These are phyloP conservation scores for Pythium dissimile DNA, from an alignment of 352 stramenopile species.

Conservation along the genomic window DNA sequence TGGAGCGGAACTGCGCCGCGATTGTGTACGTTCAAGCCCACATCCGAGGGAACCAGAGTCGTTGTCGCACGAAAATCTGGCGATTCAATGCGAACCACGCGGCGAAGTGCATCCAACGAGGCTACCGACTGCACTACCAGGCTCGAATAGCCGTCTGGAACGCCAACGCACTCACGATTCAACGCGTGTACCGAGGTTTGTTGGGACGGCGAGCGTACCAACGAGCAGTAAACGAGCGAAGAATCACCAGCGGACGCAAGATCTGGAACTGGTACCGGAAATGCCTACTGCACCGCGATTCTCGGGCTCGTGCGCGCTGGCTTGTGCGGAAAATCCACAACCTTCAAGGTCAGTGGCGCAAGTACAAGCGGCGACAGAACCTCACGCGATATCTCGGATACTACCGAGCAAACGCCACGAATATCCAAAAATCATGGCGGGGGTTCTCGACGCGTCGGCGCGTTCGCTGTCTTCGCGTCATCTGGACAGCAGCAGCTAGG, in stretches of 20 bases:
- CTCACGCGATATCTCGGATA: conserved; percentile 35
- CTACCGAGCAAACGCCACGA: conserved; percentile 29
- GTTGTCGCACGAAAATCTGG: conserved; percentile 26
- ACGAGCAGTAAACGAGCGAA: conserved; percentile 21
- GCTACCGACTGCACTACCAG: conserved; percentile 31
- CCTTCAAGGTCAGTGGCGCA: conserved; percentile 63
- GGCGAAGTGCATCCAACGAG: conserved; percentile 41
- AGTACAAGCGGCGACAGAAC: conserved; percentile 28
- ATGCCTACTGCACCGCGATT: conserved; percentile 34
- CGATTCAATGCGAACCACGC: conserved; percentile 25
- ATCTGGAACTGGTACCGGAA: conserved; percentile 58
- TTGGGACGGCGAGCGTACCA: conserved; percentile 20
- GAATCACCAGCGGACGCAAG: conserved; percentile 9
- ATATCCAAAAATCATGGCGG: conserved; percentile 51
- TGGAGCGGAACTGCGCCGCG: conserved; percentile 31
- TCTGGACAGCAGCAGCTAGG: conserved; percentile 30
- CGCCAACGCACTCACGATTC: conserved; percentile 35
- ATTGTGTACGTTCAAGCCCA: conserved; percentile 48
- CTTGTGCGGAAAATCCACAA: conserved; percentile 44
- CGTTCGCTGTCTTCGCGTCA: conserved; percentile 24
- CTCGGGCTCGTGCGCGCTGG: conserved; percentile 33
- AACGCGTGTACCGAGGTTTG: conserved; percentile 49
- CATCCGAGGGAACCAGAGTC: conserved; percentile 35
- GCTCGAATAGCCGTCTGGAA: conserved; percentile 26
- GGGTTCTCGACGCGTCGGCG: conserved; percentile 31